Percentiles rank a stretch among this genome's conserved stretches.
These are phyloP conservation scores for Salvia splendens DNA, from an alignment of 257 asterid species.

Conservation along the genomic window DNA sequence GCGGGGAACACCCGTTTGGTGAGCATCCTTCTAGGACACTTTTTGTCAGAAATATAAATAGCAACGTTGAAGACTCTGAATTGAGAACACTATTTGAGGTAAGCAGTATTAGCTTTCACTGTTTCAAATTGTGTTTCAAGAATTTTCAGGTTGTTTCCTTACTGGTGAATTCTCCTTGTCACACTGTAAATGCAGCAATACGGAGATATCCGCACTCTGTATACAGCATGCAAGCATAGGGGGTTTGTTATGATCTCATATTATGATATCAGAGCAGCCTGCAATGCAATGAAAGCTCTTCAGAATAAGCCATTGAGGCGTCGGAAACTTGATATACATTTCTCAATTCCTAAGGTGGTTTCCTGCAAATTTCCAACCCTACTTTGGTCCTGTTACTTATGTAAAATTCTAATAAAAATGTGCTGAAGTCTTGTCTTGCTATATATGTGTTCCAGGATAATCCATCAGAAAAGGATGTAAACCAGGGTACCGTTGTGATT, in stretches of 20 bases:
- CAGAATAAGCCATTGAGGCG: constrained; percentile 72
- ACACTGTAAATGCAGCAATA: constrained; percentile 65
- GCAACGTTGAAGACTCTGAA: constrained; percentile 90
- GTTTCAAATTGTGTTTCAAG: constrained; percentile 20
- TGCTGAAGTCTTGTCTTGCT: constrained; percentile 31
- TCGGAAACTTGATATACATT: constrained; percentile 87
- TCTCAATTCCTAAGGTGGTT: constrained; percentile 87
- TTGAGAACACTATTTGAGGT: constrained; percentile 83
- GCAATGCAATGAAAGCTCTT: constrained; percentile 88
- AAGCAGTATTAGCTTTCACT: constrained; percentile 33
- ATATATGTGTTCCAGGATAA: constrained; percentile 55
- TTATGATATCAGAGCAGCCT: constrained; percentile 88
- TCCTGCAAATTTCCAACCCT: constrained; percentile 14
- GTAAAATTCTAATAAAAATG: not conserved
- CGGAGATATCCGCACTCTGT: constrained; percentile 80
- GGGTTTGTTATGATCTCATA: constrained; percentile 93
- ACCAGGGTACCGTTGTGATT: constrained; percentile 83
- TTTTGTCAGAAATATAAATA: constrained; percentile 83
- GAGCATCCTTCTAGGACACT: constrained; percentile 93
- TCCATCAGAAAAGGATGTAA: constrained; percentile 75
- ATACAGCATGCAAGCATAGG: constrained; percentile 87
- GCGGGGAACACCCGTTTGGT: constrained; percentile 61
- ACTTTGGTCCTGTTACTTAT: not conserved
- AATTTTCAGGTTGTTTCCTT: constrained; percentile 26
- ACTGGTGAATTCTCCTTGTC: constrained; percentile 29